Conservation (phyloP, 257 asterid genomes). For the Verbascum thapsus region DNA sequence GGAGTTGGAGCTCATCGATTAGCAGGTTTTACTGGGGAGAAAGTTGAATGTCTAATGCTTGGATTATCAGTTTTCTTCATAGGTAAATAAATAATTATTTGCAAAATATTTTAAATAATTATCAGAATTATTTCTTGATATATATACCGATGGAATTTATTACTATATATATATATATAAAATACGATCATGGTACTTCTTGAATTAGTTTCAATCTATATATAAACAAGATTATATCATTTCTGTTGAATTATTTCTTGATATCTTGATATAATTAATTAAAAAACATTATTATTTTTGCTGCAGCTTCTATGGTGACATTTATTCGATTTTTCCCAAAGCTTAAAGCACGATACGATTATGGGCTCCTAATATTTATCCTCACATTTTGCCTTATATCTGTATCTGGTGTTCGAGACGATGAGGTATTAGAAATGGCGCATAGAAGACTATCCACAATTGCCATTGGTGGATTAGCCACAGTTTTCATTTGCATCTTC, state of each 20-base stretch:
- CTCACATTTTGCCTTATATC: constrained; percentile 36
- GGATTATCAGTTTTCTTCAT: constrained; percentile 38
- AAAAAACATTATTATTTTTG: no score
- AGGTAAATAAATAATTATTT: constrained; percentile 28
- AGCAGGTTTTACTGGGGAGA: constrained; percentile 34
- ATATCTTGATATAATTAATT: no score
- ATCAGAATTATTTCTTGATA: no score
- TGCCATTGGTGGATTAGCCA: constrained; percentile 33
- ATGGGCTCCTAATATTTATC: constrained; percentile 41
- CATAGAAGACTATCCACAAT: constrained; percentile 36
- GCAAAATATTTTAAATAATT: no score
- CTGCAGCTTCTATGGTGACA: constrained; percentile 38
- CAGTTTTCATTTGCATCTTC: constrained; percentile 18
- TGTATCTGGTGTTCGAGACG: constrained; percentile 38
- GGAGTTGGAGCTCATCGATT: constrained; percentile 45
- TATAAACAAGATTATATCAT: no score
- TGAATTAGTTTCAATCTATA: no score
- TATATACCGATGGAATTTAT: no score
- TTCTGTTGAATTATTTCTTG: no score
- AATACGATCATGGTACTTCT: no score
- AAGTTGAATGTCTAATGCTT: constrained; percentile 36
- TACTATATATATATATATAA: no score
- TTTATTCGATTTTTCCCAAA: constrained; percentile 42
- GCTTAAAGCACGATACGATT: constrained; percentile 44
- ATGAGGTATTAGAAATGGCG: constrained; percentile 36